A percentile compares a stretch with the other conserved stretches of the same genome.
Conservation (phyloP, 345 rosid genomes). For the Kernera saxatilis region DNA sequence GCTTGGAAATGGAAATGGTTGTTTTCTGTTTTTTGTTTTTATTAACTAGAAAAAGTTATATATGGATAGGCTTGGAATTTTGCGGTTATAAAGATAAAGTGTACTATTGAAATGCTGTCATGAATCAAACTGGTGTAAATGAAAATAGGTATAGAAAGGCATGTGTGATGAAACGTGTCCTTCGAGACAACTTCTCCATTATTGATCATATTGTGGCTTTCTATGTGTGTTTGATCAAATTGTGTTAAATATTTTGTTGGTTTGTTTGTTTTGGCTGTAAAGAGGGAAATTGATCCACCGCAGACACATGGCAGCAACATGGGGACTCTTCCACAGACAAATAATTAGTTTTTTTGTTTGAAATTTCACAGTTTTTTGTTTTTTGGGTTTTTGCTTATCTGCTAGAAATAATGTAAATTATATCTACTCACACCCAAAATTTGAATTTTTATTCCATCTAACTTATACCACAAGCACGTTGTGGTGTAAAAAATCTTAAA, state of each 20-base stretch:
- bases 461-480: not conserved
- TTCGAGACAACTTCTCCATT: slow-evolving; percentile 4
- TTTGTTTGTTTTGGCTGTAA: slow-evolving; percentile 16
- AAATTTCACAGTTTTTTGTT: not conserved
- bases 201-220: slow-evolving; percentile 2
- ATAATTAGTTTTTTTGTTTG: not conserved
- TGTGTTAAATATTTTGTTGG: slow-evolving; percentile 5
- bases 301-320: slow-evolving; percentile 17
- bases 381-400: not conserved
- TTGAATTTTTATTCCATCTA: not conserved
- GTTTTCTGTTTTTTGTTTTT: not conserved
- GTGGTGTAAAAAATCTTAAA: not conserved
- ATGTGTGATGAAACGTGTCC: slow-evolving; percentile 13
- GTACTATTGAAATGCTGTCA: not conserved
- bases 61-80: not conserved
- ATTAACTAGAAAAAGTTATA: not conserved
- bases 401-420: not conserved
- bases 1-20: not conserved
- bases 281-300: slow-evolving; percentile 13
- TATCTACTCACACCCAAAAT: not conserved
- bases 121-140: not conserved
- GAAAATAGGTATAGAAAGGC: not conserved
- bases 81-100: not conserved
- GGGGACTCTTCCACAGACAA: not conserved
- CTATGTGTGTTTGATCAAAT: slow-evolving; percentile 4